Evolutionary conservation across 768 basidiomycete genomes (phyloP).

Genomic region (Agrocybe praecox): DNA sequence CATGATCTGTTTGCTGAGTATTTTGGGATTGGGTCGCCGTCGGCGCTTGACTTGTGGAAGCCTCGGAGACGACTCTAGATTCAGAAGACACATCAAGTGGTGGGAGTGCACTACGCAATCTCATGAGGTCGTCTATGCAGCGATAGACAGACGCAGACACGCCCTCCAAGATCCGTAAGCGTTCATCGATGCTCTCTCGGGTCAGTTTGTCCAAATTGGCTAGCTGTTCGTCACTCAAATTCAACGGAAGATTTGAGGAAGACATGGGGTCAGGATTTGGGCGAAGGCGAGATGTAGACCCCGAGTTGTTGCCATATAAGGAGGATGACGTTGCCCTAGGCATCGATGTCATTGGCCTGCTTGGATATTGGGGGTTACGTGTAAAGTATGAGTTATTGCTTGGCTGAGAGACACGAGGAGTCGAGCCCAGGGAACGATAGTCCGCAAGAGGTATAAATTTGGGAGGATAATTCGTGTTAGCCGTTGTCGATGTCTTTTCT

Average conservation of each 20-base stretch:
- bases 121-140: conserved; percentile 79
- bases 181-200: conserved; percentile 83
- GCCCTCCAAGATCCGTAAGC: conserved; percentile 75
- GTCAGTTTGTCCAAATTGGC: conserved; percentile 66
- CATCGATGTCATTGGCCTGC: not conserved
- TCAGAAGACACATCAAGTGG: conserved; percentile 18
- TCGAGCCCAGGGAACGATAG: not conserved
- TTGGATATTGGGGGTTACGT: not conserved
- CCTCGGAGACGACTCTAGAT: not conserved
- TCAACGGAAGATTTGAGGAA: conserved; percentile 47
- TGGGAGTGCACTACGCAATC: conserved; percentile 74
- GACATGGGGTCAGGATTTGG: conserved; percentile 22
- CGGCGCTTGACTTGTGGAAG: not conserved
- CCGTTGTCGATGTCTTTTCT: not conserved
- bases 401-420: not conserved
- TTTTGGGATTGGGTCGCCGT: not conserved
- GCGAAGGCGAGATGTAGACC: not conserved
- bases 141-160: conserved; percentile 74
- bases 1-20: not conserved
- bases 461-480: not conserved
- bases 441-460: not conserved
- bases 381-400: not conserved
- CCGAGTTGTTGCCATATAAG: not conserved
- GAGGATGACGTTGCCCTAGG: not conserved
- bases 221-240: conserved; percentile 64